These are phyloP conservation scores for Talaromyces funiculosus DNA, from an alignment of 2,329 filamentous ascomycete genomes.

Conservation along the genomic window DNA sequence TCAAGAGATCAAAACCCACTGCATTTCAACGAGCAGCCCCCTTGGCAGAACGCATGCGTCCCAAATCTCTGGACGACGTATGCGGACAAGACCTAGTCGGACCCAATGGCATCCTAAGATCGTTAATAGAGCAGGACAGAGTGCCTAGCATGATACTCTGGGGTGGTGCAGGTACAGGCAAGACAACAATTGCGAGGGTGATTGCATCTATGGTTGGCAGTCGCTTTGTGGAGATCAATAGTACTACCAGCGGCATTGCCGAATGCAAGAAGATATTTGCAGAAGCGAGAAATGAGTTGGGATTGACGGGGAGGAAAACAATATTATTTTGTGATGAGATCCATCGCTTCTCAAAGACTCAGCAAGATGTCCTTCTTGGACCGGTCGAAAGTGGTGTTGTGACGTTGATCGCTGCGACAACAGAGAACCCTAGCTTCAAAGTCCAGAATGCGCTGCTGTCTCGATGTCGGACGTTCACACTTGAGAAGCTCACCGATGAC, in stretches of 20 bases:
- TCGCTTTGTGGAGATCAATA: slow-evolving; percentile 93
- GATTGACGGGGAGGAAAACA: slow-evolving; percentile 78
- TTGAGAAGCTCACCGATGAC: slow-evolving; percentile 66
- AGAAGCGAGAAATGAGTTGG: slow-evolving; percentile 74
- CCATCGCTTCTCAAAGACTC: slow-evolving; percentile 81
- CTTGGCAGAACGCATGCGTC: slow-evolving; percentile 89
- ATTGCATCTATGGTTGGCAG: slow-evolving; percentile 77
- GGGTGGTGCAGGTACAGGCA: slow-evolving; percentile 46
- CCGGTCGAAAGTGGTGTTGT: slow-evolving; percentile 88
- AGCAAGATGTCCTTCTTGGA: slow-evolving; percentile 91
- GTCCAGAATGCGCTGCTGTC: slow-evolving; percentile 82
- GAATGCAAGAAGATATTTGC: slow-evolving; percentile 90
- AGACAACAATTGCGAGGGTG: slow-evolving; percentile 74
- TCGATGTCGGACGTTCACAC: slow-evolving; percentile 82
- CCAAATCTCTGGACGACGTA: slow-evolving; percentile 74
- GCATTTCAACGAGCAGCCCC: slow-evolving; percentile 67
- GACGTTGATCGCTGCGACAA: slow-evolving; percentile 90
- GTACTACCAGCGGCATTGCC: slow-evolving; percentile 76
- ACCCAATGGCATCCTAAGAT: slow-evolving; percentile 72
- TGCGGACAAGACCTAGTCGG: slow-evolving; percentile 90
- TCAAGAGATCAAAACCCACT: slow-evolving; percentile 63
- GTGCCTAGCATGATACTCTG: slow-evolving; percentile 95
- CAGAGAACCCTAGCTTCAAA: slow-evolving; percentile 94
- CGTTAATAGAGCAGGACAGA: slow-evolving; percentile 76
- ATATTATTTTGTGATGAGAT: slow-evolving; percentile 99